A percentile compares a stretch with the other conserved stretches of the same genome.
phyloP scores from a whole-genome alignment of 2,329 filamentous ascomycete species.

The Colletotrichum chlorophyti region DNA sequence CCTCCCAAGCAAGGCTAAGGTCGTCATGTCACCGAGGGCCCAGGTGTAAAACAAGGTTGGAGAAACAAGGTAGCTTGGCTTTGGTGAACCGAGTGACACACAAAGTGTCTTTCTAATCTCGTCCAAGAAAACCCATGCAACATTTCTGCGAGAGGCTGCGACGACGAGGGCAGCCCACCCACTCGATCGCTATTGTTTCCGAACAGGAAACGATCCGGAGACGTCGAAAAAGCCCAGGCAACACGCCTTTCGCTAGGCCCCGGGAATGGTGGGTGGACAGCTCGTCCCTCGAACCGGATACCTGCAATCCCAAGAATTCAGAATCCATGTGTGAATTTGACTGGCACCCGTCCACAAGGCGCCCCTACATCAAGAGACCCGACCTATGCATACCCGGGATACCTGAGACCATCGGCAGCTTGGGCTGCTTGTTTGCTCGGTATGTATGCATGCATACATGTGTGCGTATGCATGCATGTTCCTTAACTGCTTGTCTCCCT shows the following conservation, averaged over 20 bases:
- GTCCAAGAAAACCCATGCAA: neutral
- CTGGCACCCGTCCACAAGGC: neutral
- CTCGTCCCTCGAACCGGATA: slow-evolving; percentile 7
- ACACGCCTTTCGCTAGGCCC: neutral
- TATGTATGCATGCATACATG: too few species aligned
- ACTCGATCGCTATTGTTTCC: neutral
- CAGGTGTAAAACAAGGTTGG: neutral
- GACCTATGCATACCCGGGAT: slow-evolving; percentile 6
- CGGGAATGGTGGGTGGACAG: neutral
- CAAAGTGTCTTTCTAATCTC: neutral
- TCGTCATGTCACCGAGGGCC: neutral
- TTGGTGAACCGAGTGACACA: neutral
- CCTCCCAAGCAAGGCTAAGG: neutral
- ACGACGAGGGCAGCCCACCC: neutral
- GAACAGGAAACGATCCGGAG: neutral
- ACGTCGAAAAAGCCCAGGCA: neutral
- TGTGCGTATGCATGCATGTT: neutral
- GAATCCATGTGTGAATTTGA: neutral
- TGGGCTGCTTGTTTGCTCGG: neutral
- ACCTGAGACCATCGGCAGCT: too few species aligned
- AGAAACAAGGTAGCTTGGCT: neutral
- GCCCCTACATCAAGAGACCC: neutral
- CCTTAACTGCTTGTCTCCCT: neutral
- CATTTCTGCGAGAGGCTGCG: slow-evolving; percentile 8
- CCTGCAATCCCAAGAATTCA: neutral